Base-by-base conservation (phyloP, 768 basidiomycete genomes). In the Hygrocybe coccinea region DNA sequence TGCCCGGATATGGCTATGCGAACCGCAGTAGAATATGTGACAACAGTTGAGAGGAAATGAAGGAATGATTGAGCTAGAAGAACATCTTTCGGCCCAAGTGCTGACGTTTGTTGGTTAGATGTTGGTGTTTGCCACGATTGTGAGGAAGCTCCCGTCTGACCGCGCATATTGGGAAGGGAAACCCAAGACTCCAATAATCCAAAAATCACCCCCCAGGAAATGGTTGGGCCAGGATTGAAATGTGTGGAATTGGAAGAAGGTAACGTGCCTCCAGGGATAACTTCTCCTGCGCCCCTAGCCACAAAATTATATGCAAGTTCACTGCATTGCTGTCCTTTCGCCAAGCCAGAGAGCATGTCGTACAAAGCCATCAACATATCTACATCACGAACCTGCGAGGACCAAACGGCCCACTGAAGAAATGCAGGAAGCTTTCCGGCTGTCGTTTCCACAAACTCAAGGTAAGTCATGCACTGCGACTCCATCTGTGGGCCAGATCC, bases 291-390 rank as follows among this genome's bases (percentile, higher is more conserved):
- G n/a, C 85, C 87, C 36, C 86, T 75, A 14, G 85, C 86, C 67
- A 97, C 79, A 68, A 95, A 94, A 68, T 94, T 93, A 74, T 91
- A 91, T 0, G 90, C 87, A 10, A 90, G 75, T 63, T 91, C 88
- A 61, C 90, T 91, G 62, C 89, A 90, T 61, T 87, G 85, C 56
- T 87, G 85, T 0, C 93, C 93, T 50, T 87, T 86, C 2, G 91
- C 81, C 24, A 95, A 76, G 19, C 94, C 91, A 7, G 81, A 76
- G 29, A 97, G 73, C 94, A 95, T 95, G 62, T 95, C 89, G 65
- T 91, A 93, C 50, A 93, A 69, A 0, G 90, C 89, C 60, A 84
- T 85, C 38, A 86, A 77, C 82, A 91, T 85, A 1, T 81, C 80
- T 5, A 80, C 64, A 57, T 91, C 89, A 56, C 86, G 81, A 4